Conservation (phyloP, 1,284 basidiomycete genomes). For the Malassezia sympodialis region DNA sequence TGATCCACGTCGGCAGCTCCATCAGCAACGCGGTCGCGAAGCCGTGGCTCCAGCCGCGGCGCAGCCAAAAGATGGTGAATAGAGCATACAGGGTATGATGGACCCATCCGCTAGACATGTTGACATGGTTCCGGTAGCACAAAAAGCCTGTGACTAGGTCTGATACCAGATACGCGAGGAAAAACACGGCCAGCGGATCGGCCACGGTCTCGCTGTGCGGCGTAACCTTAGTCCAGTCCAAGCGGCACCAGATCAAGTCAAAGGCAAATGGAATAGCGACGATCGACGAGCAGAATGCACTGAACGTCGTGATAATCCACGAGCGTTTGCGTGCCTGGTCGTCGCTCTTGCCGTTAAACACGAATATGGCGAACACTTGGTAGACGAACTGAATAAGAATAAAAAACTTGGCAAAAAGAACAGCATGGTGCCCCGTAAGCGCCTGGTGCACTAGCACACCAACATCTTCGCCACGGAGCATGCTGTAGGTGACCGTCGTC, state of each 20-base stretch:
- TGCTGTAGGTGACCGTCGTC: not conserved
- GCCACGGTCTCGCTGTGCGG: slow-evolving; percentile 27
- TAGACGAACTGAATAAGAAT: slow-evolving; percentile 34
- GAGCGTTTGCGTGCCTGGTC: slow-evolving; percentile 39
- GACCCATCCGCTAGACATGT: slow-evolving; percentile 42
- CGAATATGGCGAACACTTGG: slow-evolving; percentile 28
- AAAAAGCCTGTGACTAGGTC: slow-evolving; percentile 39
- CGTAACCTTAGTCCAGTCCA: slow-evolving; percentile 29
- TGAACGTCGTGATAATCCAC: slow-evolving; percentile 46
- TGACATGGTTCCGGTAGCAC: slow-evolving; percentile 43
- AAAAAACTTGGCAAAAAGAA: slow-evolving; percentile 25
- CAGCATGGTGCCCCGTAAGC: not conserved
- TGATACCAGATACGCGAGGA: slow-evolving; percentile 40
- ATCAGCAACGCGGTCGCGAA: slow-evolving; percentile 37
- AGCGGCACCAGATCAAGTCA: slow-evolving; percentile 30
- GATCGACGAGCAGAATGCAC: slow-evolving; percentile 33
- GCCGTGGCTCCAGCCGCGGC: slow-evolving; percentile 34
- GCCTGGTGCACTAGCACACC: not conserved
- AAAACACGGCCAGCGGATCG: slow-evolving; percentile 36
- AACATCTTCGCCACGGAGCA: not conserved
- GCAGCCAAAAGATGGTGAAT: slow-evolving; percentile 33
- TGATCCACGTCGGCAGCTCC: slow-evolving; percentile 44
- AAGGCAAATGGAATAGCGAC: slow-evolving; percentile 35
- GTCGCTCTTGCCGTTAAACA: slow-evolving; percentile 25
- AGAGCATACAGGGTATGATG: slow-evolving; percentile 42